Evolutionary conservation across 176 grass and related monocot genomes (phyloP).

Genomic region (Metroxylon sagu): DNA sequence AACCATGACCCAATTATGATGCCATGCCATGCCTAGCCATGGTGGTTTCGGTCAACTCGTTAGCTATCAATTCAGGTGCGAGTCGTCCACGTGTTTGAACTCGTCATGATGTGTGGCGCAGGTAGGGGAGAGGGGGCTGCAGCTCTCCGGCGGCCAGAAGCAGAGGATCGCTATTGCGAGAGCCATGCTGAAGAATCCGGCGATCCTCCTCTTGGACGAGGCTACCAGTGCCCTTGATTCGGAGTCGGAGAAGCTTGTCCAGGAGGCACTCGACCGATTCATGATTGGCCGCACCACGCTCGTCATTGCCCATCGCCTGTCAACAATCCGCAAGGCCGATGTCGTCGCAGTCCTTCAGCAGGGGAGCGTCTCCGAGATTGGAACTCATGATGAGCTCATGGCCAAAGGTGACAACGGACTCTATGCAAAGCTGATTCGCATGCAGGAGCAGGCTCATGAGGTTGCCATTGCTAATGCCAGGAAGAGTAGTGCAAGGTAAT

Average conservation of each 20-base stretch:
- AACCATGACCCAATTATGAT: no score
- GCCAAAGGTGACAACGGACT: conserved; percentile 53
- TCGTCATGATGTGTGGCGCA: not conserved
- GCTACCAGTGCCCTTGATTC: conserved; percentile 75
- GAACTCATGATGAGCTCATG: conserved; percentile 68
- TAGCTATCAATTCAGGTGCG: not conserved
- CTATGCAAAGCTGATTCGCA: conserved; percentile 54
- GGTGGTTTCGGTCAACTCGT: not conserved
- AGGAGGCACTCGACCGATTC: conserved; percentile 69
- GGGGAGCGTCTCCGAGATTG: conserved; percentile 67
- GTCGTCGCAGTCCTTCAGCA: conserved; percentile 76
- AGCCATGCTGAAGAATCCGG: conserved; percentile 76
- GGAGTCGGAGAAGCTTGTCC: conserved; percentile 66
- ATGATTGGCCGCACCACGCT: conserved; percentile 64
- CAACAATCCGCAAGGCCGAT: conserved; percentile 59
- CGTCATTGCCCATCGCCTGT: conserved; percentile 57
- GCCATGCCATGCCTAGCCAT: no score
- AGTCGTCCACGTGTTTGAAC: not conserved
- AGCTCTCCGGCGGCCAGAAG: conserved; percentile 78
- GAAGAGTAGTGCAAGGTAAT: no score
- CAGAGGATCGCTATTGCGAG: conserved; percentile 79
- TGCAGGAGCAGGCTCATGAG: conserved; percentile 34
- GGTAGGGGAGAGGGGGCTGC: conserved; percentile 65
- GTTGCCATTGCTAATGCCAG: no score
- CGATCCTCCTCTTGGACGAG: conserved; percentile 66